phyloP scores from a whole-genome alignment of 129 eudicot genomes.

The Arctium minus region DNA sequence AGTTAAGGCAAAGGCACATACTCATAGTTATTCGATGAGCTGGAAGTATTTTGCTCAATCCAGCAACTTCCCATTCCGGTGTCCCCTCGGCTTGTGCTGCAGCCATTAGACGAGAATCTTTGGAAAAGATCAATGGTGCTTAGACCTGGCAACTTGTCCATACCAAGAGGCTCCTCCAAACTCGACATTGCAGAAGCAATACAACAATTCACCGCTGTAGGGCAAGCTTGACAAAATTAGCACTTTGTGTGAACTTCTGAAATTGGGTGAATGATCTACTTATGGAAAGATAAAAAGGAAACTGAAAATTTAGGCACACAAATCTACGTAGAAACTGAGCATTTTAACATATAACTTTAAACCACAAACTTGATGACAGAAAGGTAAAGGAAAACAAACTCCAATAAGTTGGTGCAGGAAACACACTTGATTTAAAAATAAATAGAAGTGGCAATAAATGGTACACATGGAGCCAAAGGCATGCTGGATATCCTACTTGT shows the following conservation, averaged over 20 bases:
- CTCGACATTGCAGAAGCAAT: constrained; percentile 61
- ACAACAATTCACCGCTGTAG: background rate
- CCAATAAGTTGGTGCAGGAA: background rate
- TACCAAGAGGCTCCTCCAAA: constrained; percentile 78
- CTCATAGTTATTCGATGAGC: constrained; percentile 61
- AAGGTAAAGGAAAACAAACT: background rate
- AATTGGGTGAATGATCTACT: background rate
- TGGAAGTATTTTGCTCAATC: constrained; percentile 57
- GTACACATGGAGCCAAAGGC: background rate
- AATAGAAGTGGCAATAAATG: background rate
- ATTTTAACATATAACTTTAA: background rate
- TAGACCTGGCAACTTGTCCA: constrained; percentile 79
- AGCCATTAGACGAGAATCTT: constrained; percentile 58
- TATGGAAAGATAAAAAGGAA: background rate
- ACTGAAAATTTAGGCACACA: background rate
- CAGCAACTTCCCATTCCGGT: constrained; percentile 62
- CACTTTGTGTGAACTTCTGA: background rate
- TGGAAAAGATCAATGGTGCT: constrained; percentile 53
- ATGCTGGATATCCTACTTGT: background rate
- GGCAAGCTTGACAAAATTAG: background rate
- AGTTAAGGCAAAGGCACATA: constrained; percentile 25
- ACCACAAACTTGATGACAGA: background rate
- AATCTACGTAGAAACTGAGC: background rate
- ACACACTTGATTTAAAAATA: background rate
- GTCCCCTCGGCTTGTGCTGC: constrained; percentile 58